Conservation (phyloP, 202 grass and related monocot genomes). For the Eragrostis tef region DNA sequence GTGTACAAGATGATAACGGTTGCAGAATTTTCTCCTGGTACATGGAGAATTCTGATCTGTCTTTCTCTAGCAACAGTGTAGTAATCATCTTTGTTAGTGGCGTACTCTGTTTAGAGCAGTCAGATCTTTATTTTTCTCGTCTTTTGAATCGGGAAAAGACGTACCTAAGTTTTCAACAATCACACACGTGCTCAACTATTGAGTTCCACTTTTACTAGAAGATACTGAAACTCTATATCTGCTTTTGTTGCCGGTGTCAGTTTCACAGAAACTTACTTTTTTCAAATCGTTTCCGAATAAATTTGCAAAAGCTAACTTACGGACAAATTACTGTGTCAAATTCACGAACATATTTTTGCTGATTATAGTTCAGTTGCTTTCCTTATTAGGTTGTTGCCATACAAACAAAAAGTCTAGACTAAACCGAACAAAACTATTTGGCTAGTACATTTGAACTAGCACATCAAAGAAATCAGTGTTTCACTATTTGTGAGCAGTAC, state of each 20-base stretch:
- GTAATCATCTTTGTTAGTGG: neutral
- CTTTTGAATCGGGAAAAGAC: conserved; percentile 14
- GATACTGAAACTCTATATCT: no score
- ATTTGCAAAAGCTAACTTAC: neutral
- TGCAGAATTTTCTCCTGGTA: conserved; percentile 1
- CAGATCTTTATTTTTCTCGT: conserved; percentile 5
- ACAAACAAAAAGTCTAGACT: neutral
- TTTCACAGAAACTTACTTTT: neutral
- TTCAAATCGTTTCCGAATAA: neutral
- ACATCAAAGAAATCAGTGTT: neutral
- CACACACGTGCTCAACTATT: conserved; percentile 20
- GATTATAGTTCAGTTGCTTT: no score
- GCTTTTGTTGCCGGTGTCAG: neutral
- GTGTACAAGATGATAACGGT: neutral
- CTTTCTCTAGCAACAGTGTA: neutral
- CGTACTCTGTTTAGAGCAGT: neutral
- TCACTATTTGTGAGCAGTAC: neutral
- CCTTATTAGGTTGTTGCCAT: neutral
- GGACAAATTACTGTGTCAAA: neutral
- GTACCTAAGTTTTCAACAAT: neutral
- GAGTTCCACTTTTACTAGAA: neutral
- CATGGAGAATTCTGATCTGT: conserved; percentile 21
- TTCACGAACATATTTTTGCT: no score
- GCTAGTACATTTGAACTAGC: neutral
- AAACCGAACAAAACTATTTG: neutral